phyloP scores from a whole-genome alignment of 768 basidiomycete species.

The Strobilomyces echinocephalus region DNA sequence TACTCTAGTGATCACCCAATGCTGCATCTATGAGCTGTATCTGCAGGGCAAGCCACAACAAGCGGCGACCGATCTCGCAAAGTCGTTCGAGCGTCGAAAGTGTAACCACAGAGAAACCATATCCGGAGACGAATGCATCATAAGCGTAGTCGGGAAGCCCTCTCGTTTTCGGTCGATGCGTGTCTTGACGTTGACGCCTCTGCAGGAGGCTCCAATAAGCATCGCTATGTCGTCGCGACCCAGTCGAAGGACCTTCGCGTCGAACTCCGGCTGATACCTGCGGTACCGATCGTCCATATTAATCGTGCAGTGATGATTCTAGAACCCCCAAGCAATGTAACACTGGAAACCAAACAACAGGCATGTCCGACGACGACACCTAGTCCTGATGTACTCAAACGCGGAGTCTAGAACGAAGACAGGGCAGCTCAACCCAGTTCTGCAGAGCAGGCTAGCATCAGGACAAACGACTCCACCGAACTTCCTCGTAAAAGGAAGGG shows the following conservation, averaged over 20 bases:
- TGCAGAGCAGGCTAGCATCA: constrained; percentile 45
- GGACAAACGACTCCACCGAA: constrained; percentile 29
- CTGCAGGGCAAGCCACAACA: constrained; percentile 72
- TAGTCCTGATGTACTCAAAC: not conserved
- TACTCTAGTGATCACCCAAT: constrained; percentile 94
- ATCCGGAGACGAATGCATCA: constrained; percentile 76
- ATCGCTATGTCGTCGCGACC: constrained; percentile 86
- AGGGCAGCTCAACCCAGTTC: constrained; percentile 48
- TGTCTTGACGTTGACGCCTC: constrained; percentile 10
- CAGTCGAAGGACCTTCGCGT: constrained; percentile 72
- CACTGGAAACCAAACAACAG: constrained; percentile 60
- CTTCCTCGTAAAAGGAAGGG: constrained; percentile 57
- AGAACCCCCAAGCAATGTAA: constrained; percentile 82
- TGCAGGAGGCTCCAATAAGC: constrained; percentile 78
- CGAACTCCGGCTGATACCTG: constrained; percentile 69
- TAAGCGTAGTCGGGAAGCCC: constrained; percentile 66
- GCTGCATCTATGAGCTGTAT: constrained; percentile 93
- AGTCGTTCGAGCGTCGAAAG: constrained; percentile 86
- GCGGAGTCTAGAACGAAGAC: constrained; percentile 54
- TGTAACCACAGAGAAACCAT: constrained; percentile 95
- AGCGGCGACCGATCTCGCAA: constrained; percentile 80
- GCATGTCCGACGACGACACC: constrained; percentile 33
- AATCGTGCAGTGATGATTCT: constrained; percentile 91
- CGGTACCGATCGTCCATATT: constrained; percentile 85
- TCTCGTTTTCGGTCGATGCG: not conserved